These are phyloP conservation scores for Penicillium canescens DNA, from an alignment of 495 filamentous ascomycete species.

Conservation along the genomic window DNA sequence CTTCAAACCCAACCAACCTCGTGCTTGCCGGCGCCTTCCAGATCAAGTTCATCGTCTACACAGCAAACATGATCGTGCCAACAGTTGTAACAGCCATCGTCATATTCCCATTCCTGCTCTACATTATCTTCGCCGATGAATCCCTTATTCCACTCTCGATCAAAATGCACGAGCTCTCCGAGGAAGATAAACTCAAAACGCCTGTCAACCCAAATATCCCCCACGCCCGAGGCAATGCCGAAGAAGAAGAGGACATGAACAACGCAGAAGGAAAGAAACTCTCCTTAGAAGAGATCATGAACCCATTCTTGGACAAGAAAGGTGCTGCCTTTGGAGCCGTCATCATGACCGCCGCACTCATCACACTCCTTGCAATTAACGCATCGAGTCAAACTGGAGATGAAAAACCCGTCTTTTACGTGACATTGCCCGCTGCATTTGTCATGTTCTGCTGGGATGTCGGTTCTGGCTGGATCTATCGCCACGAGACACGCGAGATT, in stretches of 20 bases:
- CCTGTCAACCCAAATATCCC: slow-evolving; percentile 71
- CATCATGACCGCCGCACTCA: slow-evolving; percentile 61
- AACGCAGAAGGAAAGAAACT: slow-evolving; percentile 41
- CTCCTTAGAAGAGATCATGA: slow-evolving; percentile 68
- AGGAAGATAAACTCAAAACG: slow-evolving; percentile 49
- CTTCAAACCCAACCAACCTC: slow-evolving; percentile 70
- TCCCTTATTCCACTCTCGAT: slow-evolving; percentile 62
- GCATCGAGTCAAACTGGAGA: slow-evolving; percentile 43
- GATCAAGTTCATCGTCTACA: slow-evolving; percentile 67
- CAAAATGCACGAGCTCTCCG: slow-evolving; percentile 60
- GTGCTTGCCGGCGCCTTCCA: slow-evolving; percentile 68
- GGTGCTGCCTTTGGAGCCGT: slow-evolving; percentile 59
- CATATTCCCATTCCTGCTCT: slow-evolving; percentile 63
- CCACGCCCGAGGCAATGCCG: slow-evolving; percentile 53
- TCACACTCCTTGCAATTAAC: slow-evolving; percentile 59
- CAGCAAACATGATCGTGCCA: slow-evolving; percentile 69
- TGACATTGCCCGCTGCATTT: slow-evolving; percentile 62
- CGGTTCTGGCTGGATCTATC: slow-evolving; percentile 55
- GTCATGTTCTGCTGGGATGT: slow-evolving; percentile 66
- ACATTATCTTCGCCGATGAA: slow-evolving; percentile 61
- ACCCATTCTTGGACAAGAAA: slow-evolving; percentile 64
- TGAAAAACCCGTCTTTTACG: slow-evolving; percentile 53
- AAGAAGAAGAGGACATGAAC: slow-evolving; percentile 50
- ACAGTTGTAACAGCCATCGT: slow-evolving; percentile 62
- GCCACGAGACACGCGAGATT: slow-evolving; percentile 59